Evolutionary conservation across 1,284 basidiomycete species (phyloP).

Genomic region (Leucoagaricus sp.): DNA sequence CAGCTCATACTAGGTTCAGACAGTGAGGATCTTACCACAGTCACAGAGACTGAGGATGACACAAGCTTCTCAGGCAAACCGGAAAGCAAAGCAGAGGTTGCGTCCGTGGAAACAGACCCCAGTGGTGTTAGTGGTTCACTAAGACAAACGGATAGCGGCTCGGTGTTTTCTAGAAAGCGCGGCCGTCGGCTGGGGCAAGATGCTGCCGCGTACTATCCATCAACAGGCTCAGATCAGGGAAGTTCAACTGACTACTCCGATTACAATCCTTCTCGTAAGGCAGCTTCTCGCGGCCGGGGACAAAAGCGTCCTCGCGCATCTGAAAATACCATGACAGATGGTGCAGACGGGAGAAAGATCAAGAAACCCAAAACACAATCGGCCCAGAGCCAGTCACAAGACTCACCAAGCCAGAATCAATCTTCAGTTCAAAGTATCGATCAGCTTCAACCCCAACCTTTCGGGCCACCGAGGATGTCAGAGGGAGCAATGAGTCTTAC

Average conservation of each 20-base stretch:
- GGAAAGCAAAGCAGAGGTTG: not conserved
- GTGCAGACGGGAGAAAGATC: constrained; percentile 22
- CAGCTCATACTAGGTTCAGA: constrained; percentile 5
- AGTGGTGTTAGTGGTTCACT: not conserved
- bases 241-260: constrained; percentile 22
- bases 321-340: constrained; percentile 22
- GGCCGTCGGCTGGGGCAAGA: constrained; percentile 11
- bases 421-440: too few species aligned
- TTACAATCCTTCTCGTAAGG: constrained; percentile 22
- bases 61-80: not conserved
- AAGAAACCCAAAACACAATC: constrained; percentile 30
- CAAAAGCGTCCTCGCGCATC: constrained; percentile 34
- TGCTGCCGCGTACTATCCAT: constrained; percentile 43
- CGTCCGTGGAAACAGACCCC: not conserved
- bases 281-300: constrained; percentile 22
- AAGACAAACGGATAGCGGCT: constrained; percentile 16
- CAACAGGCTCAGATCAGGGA: constrained; percentile 23
- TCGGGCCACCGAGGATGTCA: too few species aligned
- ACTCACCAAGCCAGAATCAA: not conserved
- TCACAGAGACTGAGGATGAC: constrained; percentile 11
- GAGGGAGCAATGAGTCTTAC: not conserved
- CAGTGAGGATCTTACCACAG: not conserved
- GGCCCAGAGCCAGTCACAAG: not conserved
- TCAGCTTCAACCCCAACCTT: too few species aligned
- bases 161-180: constrained; percentile 9